Evolutionary conservation across 2,329 filamentous ascomycete genomes (phyloP).

Genomic region (Zymoseptoria pseudotritici): DNA sequence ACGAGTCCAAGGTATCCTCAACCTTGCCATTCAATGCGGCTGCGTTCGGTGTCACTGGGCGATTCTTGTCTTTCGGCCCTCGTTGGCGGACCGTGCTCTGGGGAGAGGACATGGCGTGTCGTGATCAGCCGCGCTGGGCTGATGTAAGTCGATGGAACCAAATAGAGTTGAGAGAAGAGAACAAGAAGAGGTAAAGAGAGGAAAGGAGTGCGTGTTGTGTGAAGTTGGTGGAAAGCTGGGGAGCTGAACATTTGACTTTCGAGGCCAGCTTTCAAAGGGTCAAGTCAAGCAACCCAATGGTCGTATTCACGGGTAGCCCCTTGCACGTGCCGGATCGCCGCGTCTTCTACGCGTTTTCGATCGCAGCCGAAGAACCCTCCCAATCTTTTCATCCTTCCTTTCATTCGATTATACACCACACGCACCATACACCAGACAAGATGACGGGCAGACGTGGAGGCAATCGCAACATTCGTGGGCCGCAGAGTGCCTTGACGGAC

Average conservation of each 20-base stretch:
- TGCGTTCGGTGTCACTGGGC: conserved; percentile 16
- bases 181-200: neutral
- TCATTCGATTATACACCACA: neutral
- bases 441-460: conserved; percentile 32
- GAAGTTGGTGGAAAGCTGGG: neutral
- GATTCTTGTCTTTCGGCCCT: conserved; percentile 14
- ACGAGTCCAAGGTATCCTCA: conserved; percentile 33
- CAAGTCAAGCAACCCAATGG: neutral
- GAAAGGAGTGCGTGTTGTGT: neutral
- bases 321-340: neutral
- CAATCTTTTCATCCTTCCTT: neutral
- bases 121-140: conserved; percentile 6
- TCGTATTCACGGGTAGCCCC: neutral
- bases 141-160: neutral
- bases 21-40: conserved; percentile 25
- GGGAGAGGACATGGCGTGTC: conserved; percentile 8
- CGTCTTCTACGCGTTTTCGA: neutral
- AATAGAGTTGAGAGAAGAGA: neutral
- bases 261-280: neutral
- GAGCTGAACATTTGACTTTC: neutral
- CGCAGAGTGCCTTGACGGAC: conserved; percentile 60
- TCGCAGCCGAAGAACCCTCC: too few species aligned
- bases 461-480: conserved; percentile 47
- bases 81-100: conserved; percentile 15
- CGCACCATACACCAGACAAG: conserved; percentile 1